phyloP scores from a whole-genome alignment of 352 stramenopile species.

The Albugo candida region DNA sequence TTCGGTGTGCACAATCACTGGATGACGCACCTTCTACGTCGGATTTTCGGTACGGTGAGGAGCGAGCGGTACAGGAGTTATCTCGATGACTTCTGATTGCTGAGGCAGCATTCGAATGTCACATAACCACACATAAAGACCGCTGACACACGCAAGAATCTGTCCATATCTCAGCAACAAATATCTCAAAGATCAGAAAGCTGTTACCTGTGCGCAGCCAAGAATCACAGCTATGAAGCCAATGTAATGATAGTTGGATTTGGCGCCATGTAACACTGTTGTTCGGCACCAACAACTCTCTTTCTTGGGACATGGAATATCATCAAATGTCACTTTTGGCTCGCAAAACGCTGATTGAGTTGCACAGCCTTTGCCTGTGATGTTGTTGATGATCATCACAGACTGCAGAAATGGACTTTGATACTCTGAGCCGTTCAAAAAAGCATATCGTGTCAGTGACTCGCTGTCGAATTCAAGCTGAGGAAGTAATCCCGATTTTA shows the following conservation, averaged over 20 bases:
- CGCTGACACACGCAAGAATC: no score
- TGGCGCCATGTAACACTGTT: neutral
- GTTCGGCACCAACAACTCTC: neutral
- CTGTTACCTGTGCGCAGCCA: neutral
- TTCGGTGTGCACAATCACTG: no score
- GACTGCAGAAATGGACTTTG: neutral
- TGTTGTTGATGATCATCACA: neutral
- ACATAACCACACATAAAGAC: no score
- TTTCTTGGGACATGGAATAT: neutral
- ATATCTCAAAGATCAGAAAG: no score
- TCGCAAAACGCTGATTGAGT: neutral
- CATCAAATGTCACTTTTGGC: neutral
- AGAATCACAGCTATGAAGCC: neutral
- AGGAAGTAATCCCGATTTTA: no score
- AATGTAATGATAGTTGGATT: neutral
- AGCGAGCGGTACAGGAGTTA: no score
- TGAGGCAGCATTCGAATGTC: no score
- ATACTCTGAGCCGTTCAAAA: neutral
- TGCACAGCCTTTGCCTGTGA: neutral
- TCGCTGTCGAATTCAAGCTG: neutral
- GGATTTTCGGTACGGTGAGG: no score
- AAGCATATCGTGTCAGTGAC: neutral
- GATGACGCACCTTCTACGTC: no score
- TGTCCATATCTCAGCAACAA: no score
- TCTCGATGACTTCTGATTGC: no score